Base-by-base conservation (phyloP, 164 flowering plant species). In the Aristolochia contorta region DNA sequence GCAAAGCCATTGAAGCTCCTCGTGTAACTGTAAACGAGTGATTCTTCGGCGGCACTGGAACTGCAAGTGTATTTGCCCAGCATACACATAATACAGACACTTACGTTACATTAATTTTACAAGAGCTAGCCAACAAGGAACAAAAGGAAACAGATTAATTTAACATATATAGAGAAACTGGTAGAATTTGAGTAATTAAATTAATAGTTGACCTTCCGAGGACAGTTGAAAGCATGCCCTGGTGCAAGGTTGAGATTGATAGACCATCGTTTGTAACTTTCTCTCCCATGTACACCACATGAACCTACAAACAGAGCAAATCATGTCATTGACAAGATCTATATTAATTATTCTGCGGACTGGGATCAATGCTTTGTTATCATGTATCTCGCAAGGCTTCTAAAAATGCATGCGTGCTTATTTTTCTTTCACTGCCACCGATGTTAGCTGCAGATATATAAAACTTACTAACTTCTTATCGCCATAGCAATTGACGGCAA, bases 1-100 rank as follows among this genome's bases (percentile, higher is more conserved):
- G 78, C 79, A 64, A 81, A 81, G 13, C 79, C 82, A 66, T 77
- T 77, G 51, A 81, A 78, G 54, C 79, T 81, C 65, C 71, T 69
- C 33, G 70, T 69, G 56, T 81, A 81, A 20, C 76, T 76, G 37
- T 71, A 61, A 43, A 81, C 24, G 8, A 80, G 59, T 0, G 78
- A 72, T 10, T 72, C 69, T 45, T 64, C 66, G 9, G 75, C 78
- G 0, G 67, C 46, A 12, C 61, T 47, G 53, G 49, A 4, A 47
- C 78, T 56, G 59, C 59, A 16, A 4, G 5, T 2, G 20, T 12
- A 50, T 30, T 30, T 13, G 56, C n/a, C n/a, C n/a, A n/a, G n/a
- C n/a, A n/a, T n/a, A n/a, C n/a, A n/a, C n/a, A n/a, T n/a, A n/a
- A 7, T 10, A 52, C n/a, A 18, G 20, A 18, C 22, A n/a, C 16